Percentiles rank a stretch among this genome's conserved stretches.
These are phyloP conservation scores for Arthrobotrys sinensis DNA, from an alignment of 2,329 filamentous ascomycete genomes.

Conservation along the genomic window DNA sequence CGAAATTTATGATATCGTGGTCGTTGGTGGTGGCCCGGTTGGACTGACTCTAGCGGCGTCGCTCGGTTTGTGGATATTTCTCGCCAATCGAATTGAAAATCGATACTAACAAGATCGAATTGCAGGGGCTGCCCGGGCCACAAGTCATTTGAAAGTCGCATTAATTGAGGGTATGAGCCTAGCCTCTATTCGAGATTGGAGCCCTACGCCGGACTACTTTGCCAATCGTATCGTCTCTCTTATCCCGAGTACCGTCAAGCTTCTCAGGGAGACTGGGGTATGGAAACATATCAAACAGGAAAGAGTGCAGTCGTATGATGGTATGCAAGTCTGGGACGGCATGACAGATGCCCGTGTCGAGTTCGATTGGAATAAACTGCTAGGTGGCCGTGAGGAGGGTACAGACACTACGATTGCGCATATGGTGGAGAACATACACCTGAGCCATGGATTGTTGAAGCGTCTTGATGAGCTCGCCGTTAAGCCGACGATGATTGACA, in stretches of 20 bases:
- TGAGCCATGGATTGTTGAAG: constrained; percentile 84
- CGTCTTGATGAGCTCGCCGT: constrained; percentile 77
- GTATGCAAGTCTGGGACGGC: constrained; percentile 98
- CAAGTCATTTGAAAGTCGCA: constrained; percentile 84
- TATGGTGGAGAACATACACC: constrained; percentile 95
- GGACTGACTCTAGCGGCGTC: constrained; percentile 86
- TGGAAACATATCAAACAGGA: constrained; percentile 82
- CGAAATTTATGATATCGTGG: constrained; percentile 91
- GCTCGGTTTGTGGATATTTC: constrained; percentile 67
- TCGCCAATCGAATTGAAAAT: constrained; percentile 15
- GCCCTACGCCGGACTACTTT: constrained; percentile 78
- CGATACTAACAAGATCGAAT: constrained; percentile 20
- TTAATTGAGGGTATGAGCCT: constrained; percentile 93
- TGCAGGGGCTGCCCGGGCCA: constrained; percentile 81
- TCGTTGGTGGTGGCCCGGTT: constrained; percentile 89
- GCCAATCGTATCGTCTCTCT: constrained; percentile 97
- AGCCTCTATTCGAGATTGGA: constrained; percentile 77
- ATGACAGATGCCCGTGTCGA: constrained; percentile 88
- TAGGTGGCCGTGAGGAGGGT: constrained; percentile 66
- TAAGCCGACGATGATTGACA: constrained; percentile 79
- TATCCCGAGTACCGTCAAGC: constrained; percentile 87
- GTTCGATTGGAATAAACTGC: constrained; percentile 80
- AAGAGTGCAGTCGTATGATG: constrained; percentile 88
- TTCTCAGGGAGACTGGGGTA: constrained; percentile 80
- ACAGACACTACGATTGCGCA: constrained; percentile 82